Conservation (phyloP, 495 filamentous ascomycete species). For the Rhypophila decipiens region DNA sequence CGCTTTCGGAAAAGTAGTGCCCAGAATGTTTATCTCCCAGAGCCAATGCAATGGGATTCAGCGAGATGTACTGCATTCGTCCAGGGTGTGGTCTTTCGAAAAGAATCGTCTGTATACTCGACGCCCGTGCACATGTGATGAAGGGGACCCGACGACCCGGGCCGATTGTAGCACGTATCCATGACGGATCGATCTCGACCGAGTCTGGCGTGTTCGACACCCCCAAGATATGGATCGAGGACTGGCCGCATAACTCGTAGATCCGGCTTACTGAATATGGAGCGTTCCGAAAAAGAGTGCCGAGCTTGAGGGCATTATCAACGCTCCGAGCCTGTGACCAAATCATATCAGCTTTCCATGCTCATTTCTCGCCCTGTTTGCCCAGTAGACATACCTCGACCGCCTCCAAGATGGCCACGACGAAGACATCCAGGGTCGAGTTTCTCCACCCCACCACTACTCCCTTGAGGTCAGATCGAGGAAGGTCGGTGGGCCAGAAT, state of each 20-base stretch:
- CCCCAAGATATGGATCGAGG: conserved; percentile 80
- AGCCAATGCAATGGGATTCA: conserved; percentile 81
- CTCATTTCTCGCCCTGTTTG: neutral
- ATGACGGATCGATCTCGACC: conserved; percentile 55
- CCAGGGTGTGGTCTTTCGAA: conserved; percentile 81
- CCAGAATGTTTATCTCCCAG: conserved; percentile 66
- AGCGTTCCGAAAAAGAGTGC: conserved; percentile 75
- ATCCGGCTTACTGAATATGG: conserved; percentile 76
- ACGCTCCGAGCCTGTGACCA: conserved; percentile 56
- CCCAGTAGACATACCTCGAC: conserved; percentile 68
- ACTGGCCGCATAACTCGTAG: conserved; percentile 74
- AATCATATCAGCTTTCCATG: conserved; percentile 6
- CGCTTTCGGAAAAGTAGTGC: conserved; percentile 33
- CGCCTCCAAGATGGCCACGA: conserved; percentile 81
- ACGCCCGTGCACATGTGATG: conserved; percentile 60
- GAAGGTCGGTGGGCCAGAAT: conserved; percentile 92
- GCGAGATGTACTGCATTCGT: conserved; percentile 94
- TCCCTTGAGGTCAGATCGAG: conserved; percentile 63
- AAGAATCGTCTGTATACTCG: conserved; percentile 79
- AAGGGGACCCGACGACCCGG: conserved; percentile 54
- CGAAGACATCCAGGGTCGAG: conserved; percentile 81
- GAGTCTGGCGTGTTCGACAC: conserved; percentile 56
- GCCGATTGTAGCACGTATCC: conserved; percentile 62
- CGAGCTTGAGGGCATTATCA: conserved; percentile 78
- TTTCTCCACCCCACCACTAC: conserved; percentile 95